These are phyloP conservation scores for Quercus ilex DNA, from an alignment of 306 rosid species.

Conservation along the genomic window DNA sequence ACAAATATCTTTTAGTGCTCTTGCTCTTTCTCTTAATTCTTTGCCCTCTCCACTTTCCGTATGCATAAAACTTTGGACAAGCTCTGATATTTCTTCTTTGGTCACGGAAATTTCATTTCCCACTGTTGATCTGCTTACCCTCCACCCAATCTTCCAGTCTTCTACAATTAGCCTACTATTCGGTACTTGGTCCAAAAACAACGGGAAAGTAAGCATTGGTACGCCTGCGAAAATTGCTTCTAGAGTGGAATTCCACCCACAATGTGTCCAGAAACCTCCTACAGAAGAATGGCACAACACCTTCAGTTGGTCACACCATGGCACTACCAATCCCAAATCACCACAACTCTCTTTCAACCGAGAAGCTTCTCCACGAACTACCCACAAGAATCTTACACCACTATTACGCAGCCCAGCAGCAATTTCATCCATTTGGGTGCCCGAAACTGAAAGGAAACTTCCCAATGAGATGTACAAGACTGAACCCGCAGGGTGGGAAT, in stretches of 20 bases:
- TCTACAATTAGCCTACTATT: conserved; percentile 39
- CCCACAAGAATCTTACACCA: conserved; percentile 38
- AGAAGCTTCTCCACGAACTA: conserved; percentile 39
- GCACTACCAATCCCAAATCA: conserved; percentile 39
- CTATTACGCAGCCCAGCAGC: conserved; percentile 33
- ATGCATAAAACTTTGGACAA: conserved; percentile 32
- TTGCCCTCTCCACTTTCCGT: conserved; percentile 27
- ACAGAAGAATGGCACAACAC: conserved; percentile 45
- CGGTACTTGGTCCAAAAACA: conserved; percentile 46
- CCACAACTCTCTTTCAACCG: conserved; percentile 37
- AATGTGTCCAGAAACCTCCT: conserved; percentile 56
- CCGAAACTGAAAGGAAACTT: conserved; percentile 44
- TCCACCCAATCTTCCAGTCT: conserved; percentile 50
- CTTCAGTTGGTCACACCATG: conserved; percentile 59
- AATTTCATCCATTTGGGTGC: conserved; percentile 46
- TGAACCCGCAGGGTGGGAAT: conserved; percentile 41
- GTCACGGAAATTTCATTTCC: conserved; percentile 4
- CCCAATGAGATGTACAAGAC: conserved; percentile 63
- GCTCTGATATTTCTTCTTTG: conserved; percentile 26
- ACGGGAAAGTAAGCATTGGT: conserved; percentile 44
- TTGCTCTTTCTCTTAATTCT: conserved; percentile 33
- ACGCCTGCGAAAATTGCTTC: conserved; percentile 46
- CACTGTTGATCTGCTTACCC: conserved; percentile 14
- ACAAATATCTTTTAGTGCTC: conserved; percentile 30
- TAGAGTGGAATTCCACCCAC: conserved; percentile 60